Percentiles rank a stretch among this genome's conserved stretches.
phyloP scores from a whole-genome alignment of 345 rosid genomes.

The Eucalyptus decipiens region DNA sequence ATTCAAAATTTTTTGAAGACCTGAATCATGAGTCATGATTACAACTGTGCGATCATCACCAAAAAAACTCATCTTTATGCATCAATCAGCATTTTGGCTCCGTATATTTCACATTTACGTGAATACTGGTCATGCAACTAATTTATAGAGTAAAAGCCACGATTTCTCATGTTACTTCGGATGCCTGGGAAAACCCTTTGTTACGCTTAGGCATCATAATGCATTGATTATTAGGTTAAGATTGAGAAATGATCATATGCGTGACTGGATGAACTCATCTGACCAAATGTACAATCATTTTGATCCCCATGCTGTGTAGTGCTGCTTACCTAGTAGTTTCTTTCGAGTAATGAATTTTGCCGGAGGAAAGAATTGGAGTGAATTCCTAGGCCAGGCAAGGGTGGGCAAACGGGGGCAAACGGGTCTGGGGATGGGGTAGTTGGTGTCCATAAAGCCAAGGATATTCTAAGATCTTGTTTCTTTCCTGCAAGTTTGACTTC shows the following conservation, averaged over 20 bases:
- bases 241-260: neutral
- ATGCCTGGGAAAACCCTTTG: neutral
- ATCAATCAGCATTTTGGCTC: neutral
- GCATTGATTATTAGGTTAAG: neutral
- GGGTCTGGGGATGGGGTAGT: neutral
- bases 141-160: neutral
- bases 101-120: neutral
- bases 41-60: neutral
- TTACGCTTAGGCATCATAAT: neutral
- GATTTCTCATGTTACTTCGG: neutral
- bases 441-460: neutral
- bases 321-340: neutral
- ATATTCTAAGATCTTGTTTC: neutral
- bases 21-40: neutral
- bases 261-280: neutral
- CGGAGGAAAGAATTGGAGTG: neutral
- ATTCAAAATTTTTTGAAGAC: neutral
- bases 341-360: neutral
- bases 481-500: neutral
- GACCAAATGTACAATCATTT: neutral
- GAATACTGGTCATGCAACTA: neutral
- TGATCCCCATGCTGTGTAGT: neutral
- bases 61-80: neutral
- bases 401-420: neutral
- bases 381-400: neutral